Conservation (phyloP, 139 green algal species). For the Chlorella sp. region DNA sequence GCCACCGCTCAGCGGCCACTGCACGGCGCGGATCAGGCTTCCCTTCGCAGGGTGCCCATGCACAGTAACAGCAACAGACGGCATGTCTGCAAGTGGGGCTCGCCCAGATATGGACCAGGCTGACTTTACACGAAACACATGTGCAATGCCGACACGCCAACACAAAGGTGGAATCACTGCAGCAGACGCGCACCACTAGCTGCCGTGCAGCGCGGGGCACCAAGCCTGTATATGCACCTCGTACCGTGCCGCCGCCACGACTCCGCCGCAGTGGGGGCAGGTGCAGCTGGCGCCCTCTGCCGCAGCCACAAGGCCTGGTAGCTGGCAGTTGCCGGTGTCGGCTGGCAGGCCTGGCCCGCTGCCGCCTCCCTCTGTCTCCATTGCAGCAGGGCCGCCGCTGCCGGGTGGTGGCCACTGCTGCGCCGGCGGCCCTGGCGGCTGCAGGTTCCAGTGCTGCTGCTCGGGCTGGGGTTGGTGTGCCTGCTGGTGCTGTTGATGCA, state of each 20-base stretch:
- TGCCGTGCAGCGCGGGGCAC: constrained; percentile 26
- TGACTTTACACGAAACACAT: too few relatives aligned
- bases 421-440: neutral
- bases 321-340: neutral
- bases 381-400: neutral
- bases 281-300: constrained; percentile 24
- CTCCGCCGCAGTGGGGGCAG: constrained; percentile 22
- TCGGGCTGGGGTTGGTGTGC: neutral
- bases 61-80: too few relatives aligned
- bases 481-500: neutral
- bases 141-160: too few relatives aligned
- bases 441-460: neutral
- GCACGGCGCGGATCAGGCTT: too few relatives aligned
- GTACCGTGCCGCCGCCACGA: constrained; percentile 21
- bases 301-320: neutral
- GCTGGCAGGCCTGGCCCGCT: neutral
- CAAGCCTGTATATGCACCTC: constrained; percentile 17
- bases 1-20: too few relatives aligned
- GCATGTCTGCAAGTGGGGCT: too few relatives aligned
- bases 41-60: too few relatives aligned
- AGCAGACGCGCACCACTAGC: too few relatives aligned
- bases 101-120: too few relatives aligned
- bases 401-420: neutral
- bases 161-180: too few relatives aligned
- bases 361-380: constrained; percentile 8